Conservation (phyloP, 495 filamentous ascomycete species). For the Annulohypoxylon nitens region DNA sequence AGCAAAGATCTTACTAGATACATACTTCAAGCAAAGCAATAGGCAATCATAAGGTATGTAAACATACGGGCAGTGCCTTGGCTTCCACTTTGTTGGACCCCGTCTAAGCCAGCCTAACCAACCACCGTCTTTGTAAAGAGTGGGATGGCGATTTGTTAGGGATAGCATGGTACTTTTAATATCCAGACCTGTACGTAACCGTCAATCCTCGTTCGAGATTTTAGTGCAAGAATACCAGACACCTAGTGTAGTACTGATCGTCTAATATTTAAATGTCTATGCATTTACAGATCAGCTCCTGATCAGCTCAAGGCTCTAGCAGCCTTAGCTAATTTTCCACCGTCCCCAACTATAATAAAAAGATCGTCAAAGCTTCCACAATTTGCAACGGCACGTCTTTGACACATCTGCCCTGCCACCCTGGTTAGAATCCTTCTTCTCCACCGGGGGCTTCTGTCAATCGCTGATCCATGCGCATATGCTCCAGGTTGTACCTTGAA, state of each 20-base stretch:
- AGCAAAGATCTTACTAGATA: neutral
- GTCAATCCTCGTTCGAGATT: neutral
- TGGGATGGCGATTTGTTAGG: neutral
- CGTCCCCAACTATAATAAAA: constrained; percentile 8
- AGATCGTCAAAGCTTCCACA: constrained; percentile 35
- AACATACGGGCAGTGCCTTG: neutral
- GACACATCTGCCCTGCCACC: constrained; percentile 23
- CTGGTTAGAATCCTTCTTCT: constrained; percentile 35
- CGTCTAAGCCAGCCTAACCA: constrained; percentile 5
- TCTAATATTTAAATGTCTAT: neutral
- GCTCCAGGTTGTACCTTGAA: neutral
- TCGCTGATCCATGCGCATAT: constrained; percentile 28
- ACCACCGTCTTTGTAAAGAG: neutral
- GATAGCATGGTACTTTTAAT: constrained; percentile 8
- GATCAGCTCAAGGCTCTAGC: too few species aligned
- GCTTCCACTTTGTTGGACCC: neutral
- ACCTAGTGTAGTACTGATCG: neutral
- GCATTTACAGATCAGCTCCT: neutral
- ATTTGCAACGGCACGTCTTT: constrained; percentile 22
- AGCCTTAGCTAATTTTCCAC: neutral
- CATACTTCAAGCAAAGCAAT: neutral
- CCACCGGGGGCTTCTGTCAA: constrained; percentile 24
- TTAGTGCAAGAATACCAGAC: neutral
- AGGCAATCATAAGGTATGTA: constrained; percentile 6
- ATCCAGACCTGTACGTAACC: neutral